Evolutionary conservation across 2,329 filamentous ascomycete species (phyloP), one percentile per base, ranked within the genome.

Genomic region (Arachnopeziza araneosa): DNA sequence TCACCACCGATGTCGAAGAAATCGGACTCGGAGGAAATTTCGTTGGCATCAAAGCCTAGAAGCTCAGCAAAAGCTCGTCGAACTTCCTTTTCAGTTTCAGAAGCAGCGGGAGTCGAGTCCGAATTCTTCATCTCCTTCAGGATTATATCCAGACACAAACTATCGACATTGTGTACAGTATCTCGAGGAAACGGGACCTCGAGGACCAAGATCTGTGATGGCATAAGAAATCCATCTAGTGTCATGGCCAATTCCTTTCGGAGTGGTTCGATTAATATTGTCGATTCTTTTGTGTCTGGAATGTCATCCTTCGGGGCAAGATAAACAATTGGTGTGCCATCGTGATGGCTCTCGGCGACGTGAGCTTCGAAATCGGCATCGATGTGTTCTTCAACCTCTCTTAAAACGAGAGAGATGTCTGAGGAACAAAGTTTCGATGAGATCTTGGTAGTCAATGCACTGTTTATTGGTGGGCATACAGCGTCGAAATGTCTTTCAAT

Each of bases 1-100:
- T 84, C 80, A 21, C 82, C 81, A 6, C 81, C 81, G 19, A 82
- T 73, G 14, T 74, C 73, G 64, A 83, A 83, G 66, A 83, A 83
- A 66, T 82, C 79, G 0, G 77, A 76, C 1, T 75, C 68, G 0
- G 67, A 62, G 0, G 72, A 66, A 14, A 83, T 71, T 1, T 80
- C 76, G 2, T 70, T 68, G 0, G 71, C 65, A 1, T 73, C 68
- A 14, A 77, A 72, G 2, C 73, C 71, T 12, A 84, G 72, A 1
- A 81, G 74, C 2, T 75, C 68, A 8, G 78, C 76, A 58, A 83
- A 82, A 1, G 77, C 71, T 14, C 74, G 73, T 8, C 74, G 72
- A 2, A 83, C 75, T 30, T 73, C 74, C 8, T 72, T 71, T 52
- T 79, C 73, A 3, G 59, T 63, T 19, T 58, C 60, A 36, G 62